Evolutionary conservation across 768 basidiomycete genomes (phyloP).

Genomic region (Pisolithus marmoratus): DNA sequence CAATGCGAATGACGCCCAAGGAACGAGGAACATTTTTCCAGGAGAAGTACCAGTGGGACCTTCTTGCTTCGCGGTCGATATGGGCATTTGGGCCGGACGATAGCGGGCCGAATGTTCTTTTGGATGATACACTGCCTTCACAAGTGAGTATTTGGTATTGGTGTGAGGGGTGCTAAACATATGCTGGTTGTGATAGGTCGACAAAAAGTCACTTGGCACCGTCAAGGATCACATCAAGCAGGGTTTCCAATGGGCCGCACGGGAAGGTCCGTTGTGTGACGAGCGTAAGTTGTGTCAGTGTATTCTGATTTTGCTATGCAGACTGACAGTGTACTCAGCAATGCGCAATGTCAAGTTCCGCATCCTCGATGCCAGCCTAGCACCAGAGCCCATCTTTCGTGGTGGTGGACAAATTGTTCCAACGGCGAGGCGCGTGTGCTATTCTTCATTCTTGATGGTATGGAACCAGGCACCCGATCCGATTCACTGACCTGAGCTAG

Average conservation of each 20-base stretch:
- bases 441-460: constrained; percentile 98
- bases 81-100: constrained; percentile 99
- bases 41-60: constrained; percentile 96
- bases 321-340: constrained; percentile 41
- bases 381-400: constrained; percentile 94
- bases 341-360: constrained; percentile 99
- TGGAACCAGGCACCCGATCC: constrained; percentile 19
- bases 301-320: not conserved
- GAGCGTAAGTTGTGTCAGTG: constrained; percentile 71
- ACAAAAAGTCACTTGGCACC: constrained; percentile 84
- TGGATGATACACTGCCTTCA: constrained; percentile 95
- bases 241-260: constrained; percentile 98
- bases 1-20: constrained; percentile 92
- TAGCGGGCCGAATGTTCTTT: constrained; percentile 84
- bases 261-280: constrained; percentile 96
- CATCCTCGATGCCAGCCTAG: constrained; percentile 84
- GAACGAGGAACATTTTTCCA: constrained; percentile 95
- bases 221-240: constrained; percentile 97
- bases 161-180: not conserved
- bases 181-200: constrained; percentile 47
- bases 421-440: constrained; percentile 97
- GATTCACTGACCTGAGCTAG: not conserved
- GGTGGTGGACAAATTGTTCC: constrained; percentile 99
- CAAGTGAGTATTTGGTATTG: constrained; percentile 46
- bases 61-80: constrained; percentile 94